A percentile compares a stretch with the other conserved stretches of the same genome.
phyloP scores from a whole-genome alignment of 176 grass and related monocot species.

The Zizania latifolia region DNA sequence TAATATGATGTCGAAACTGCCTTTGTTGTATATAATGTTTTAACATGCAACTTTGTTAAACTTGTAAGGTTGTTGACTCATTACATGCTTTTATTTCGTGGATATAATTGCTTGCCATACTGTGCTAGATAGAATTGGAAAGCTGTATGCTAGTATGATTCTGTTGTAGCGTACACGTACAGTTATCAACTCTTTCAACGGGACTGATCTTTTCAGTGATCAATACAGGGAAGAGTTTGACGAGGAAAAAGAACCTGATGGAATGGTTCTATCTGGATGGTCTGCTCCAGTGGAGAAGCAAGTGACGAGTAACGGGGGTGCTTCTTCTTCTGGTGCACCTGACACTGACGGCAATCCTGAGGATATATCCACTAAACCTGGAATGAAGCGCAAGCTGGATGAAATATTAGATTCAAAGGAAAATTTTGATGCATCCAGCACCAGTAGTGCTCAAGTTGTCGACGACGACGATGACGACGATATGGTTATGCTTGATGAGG shows the following conservation, averaged over 20 bases:
- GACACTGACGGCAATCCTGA: constrained; percentile 10
- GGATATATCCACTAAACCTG: constrained; percentile 28
- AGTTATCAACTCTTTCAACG: not conserved
- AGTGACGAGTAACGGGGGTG: constrained; percentile 55
- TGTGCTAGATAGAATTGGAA: not conserved
- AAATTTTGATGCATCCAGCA: constrained; percentile 37
- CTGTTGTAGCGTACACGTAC: not conserved
- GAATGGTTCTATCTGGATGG: constrained; percentile 89
- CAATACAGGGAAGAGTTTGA: constrained; percentile 87
- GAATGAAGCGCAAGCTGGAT: constrained; percentile 73
- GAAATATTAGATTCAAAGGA: constrained; percentile 47
- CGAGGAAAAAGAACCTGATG: constrained; percentile 80
- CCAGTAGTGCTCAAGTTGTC: constrained; percentile 53
- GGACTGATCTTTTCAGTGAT: constrained; percentile 15
- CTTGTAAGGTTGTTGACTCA: not conserved
- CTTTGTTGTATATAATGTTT: not conserved
- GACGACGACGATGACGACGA: constrained; percentile 64
- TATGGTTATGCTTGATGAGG: constrained; percentile 36
- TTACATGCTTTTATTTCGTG: constrained; percentile 5
- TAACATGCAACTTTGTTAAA: not conserved
- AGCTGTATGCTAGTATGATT: constrained; percentile 7
- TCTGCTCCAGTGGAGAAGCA: constrained; percentile 46
- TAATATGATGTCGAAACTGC: not conserved
- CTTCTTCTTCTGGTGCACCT: constrained; percentile 21
- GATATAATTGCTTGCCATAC: not conserved